phyloP scores from a whole-genome alignment of 2,329 filamentous ascomycete genomes.

The Ampelomyces quisqualis region DNA sequence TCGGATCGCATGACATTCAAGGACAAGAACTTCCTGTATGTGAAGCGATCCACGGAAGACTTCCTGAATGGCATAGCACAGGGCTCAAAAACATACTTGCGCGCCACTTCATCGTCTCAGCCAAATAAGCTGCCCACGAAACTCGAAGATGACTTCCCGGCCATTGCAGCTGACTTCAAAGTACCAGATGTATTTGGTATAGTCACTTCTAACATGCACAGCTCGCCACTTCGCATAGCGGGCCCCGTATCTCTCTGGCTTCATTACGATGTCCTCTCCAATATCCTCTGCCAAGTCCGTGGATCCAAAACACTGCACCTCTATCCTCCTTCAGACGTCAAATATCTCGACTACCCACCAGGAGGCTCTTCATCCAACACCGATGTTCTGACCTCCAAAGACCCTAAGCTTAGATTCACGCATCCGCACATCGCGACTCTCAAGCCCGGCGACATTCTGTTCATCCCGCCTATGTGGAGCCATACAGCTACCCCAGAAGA shows the following conservation, averaged over 20 bases:
- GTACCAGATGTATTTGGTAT: conserved; percentile 53
- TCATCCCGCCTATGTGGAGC: conserved; percentile 80
- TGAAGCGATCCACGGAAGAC: conserved; percentile 64
- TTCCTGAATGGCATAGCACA: conserved; percentile 62
- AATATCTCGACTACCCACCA: conserved; percentile 67
- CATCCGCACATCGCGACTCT: conserved; percentile 68
- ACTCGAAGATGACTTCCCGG: conserved; percentile 69
- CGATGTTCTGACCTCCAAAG: conserved; percentile 60
- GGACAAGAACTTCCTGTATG: conserved; percentile 78
- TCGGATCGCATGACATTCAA: conserved; percentile 74
- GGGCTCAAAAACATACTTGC: conserved; percentile 72
- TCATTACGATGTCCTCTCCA: conserved; percentile 89
- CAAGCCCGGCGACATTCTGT: conserved; percentile 72
- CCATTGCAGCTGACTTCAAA: conserved; percentile 67
- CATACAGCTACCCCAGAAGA: conserved; percentile 65
- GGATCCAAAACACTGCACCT: conserved; percentile 73
- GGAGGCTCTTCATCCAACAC: conserved; percentile 79
- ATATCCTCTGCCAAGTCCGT: conserved; percentile 76
- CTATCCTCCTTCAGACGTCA: conserved; percentile 76
- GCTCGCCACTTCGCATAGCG: conserved; percentile 76
- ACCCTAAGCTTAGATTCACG: conserved; percentile 36
- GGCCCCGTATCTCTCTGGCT: conserved; percentile 85
- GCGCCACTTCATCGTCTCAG: conserved; percentile 68
- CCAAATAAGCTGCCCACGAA: conserved; percentile 70
- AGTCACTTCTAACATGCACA: conserved; percentile 66